phyloP scores from a whole-genome alignment of 2,329 filamentous ascomycete species.

The Gremmenia infestans region DNA sequence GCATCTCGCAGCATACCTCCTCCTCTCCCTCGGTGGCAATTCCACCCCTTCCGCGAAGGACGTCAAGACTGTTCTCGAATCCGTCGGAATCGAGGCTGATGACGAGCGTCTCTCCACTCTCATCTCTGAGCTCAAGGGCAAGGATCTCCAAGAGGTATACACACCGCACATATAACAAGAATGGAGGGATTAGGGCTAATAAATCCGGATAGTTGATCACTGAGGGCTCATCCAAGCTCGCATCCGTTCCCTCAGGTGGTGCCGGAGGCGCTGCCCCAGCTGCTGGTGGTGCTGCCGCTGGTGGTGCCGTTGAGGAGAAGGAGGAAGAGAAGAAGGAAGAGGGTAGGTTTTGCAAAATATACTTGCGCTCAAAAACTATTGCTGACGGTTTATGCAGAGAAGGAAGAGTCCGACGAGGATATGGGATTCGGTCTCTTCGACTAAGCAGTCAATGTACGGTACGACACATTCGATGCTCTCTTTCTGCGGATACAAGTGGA shows the following conservation, averaged over 20 bases:
- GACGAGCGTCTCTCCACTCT: constrained; percentile 79
- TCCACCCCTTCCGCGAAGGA: constrained; percentile 77
- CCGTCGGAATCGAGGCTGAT: constrained; percentile 94
- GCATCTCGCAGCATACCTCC: constrained; percentile 98
- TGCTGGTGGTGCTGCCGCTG: constrained; percentile 64
- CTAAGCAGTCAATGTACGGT: constrained; percentile 43
- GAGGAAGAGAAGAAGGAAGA: constrained; percentile 73
- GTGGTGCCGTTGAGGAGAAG: constrained; percentile 56
- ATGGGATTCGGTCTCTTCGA: constrained; percentile 76
- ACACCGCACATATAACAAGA: constrained; percentile 18
- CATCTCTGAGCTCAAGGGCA: constrained; percentile 85
- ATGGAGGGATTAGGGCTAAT: constrained; percentile 26
- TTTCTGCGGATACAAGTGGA: constrained; percentile 19
- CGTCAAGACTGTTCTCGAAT: constrained; percentile 82
- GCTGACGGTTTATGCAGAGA: constrained; percentile 40
- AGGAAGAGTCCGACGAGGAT: constrained; percentile 70
- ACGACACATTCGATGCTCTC: constrained; percentile 21
- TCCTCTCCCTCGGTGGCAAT: constrained; percentile 93
- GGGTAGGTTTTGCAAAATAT: constrained; percentile 56
- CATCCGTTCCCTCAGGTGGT: constrained; percentile 93
- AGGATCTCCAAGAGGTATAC: constrained; percentile 84
- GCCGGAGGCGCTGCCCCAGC: constrained; percentile 65
- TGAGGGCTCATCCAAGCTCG: constrained; percentile 87
- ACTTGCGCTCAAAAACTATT: constrained; percentile 1
- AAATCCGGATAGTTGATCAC: constrained; percentile 68